Conservation (phyloP, 108 stramenopile genomes). For the Stephanodiscus minutulus region DNA sequence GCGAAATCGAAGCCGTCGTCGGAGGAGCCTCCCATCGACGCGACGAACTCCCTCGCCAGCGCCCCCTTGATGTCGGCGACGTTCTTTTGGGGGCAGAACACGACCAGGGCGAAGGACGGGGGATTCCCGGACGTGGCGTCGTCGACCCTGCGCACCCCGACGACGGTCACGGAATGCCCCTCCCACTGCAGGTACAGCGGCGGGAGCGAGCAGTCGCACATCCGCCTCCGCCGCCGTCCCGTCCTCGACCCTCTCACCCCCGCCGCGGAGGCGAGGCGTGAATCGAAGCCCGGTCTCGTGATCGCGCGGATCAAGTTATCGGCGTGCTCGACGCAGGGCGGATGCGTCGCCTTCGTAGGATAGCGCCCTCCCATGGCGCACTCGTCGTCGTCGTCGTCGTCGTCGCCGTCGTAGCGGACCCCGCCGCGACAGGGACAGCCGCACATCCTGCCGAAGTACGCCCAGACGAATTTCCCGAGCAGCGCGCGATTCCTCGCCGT, state of each 20-base stretch:
- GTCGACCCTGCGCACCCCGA: slow-evolving; percentile 53
- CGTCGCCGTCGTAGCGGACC: neutral
- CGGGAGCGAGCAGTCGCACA: slow-evolving; percentile 33
- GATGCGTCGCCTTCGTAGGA: neutral
- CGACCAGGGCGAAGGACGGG: slow-evolving; percentile 43
- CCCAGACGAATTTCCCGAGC: slow-evolving; percentile 56
- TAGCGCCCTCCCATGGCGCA: neutral
- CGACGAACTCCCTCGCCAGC: slow-evolving; percentile 3
- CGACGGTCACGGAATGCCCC: slow-evolving; percentile 84
- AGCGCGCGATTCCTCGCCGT: slow-evolving; percentile 49
- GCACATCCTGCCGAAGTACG: slow-evolving; percentile 58
- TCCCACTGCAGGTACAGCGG: slow-evolving; percentile 87
- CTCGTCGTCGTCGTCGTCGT: neutral
- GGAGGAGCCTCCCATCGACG: neutral
- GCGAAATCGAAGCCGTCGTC: neutral
- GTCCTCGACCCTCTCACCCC: neutral
- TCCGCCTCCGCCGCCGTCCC: slow-evolving; percentile 8
- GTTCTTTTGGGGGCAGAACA: slow-evolving; percentile 67
- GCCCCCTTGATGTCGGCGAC: slow-evolving; percentile 22
- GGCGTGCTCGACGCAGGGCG: slow-evolving; percentile 29
- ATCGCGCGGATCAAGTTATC: slow-evolving; percentile 17
- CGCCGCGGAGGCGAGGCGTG: too few species aligned
- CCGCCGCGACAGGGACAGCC: slow-evolving; percentile 31
- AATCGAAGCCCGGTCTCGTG: slow-evolving; percentile 4
- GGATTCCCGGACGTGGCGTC: neutral